These are phyloP conservation scores for Senna siamea DNA, from an alignment of 306 rosid genomes.

Conservation along the genomic window DNA sequence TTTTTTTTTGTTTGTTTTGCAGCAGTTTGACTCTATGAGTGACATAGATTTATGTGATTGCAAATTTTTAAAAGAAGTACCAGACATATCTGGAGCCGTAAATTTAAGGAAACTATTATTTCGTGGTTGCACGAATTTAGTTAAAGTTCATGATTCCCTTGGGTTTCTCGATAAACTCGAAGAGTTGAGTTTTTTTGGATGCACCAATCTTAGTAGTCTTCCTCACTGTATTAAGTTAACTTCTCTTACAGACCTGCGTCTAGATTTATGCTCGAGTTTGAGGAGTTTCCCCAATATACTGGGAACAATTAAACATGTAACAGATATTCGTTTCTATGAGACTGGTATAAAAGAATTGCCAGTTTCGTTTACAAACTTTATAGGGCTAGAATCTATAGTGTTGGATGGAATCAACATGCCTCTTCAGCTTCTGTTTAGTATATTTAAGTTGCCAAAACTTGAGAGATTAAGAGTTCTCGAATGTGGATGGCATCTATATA, in stretches of 20 bases:
- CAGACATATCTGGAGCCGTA: not conserved
- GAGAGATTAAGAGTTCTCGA: slow-evolving; percentile 8
- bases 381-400: no score
- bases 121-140: not conserved
- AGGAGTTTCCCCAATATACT: not conserved
- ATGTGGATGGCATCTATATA: not conserved
- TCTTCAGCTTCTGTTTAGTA: slow-evolving; percentile 1
- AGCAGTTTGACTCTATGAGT: not conserved
- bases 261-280: not conserved
- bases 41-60: not conserved
- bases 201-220: not conserved
- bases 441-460: slow-evolving; percentile 16
- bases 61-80: not conserved
- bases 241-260: not conserved
- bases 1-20: no score
- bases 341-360: slow-evolving; percentile 18
- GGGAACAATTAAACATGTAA: not conserved
- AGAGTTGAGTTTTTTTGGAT: not conserved
- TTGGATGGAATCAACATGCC: no score
- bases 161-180: not conserved
- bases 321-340: not conserved
- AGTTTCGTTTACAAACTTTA: no score
- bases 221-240: not conserved
- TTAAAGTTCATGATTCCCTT: not conserved
- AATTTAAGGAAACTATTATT: not conserved